These are phyloP conservation scores for Blechomonas ayalai DNA, from an alignment of 208 protist genomes.

Conservation along the genomic window DNA sequence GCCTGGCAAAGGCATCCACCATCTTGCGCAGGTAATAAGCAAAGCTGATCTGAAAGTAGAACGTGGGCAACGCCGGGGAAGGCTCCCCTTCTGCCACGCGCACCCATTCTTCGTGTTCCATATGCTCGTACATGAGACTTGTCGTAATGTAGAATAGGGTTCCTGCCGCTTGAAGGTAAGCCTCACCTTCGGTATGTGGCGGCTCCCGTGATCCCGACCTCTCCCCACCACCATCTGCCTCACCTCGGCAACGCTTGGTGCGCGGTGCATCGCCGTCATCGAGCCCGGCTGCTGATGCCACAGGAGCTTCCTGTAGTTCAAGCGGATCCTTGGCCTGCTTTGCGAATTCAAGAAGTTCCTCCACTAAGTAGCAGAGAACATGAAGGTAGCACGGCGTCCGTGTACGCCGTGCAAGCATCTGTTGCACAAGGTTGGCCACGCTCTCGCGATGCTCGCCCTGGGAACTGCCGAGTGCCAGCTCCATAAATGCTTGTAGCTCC, in stretches of 20 bases:
- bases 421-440: slow-evolving; percentile 5
- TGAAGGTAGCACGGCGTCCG: slow-evolving; percentile 30
- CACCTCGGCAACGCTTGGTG: neutral
- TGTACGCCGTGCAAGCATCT: slow-evolving; percentile 16
- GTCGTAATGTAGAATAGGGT: slow-evolving; percentile 15
- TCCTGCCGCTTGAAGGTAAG: slow-evolving; percentile 4
- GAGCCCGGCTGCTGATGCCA: neutral
- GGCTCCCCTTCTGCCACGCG: no score
- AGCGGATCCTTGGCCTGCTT: neutral
- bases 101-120: neutral
- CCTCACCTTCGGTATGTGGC: neutral
- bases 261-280: neutral
- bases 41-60: slow-evolving; percentile 13
- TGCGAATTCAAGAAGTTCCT: slow-evolving; percentile 7
- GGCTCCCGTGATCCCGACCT: no score
- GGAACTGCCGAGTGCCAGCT: slow-evolving; percentile 8
- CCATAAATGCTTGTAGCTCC: slow-evolving; percentile 15
- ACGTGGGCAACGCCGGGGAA: no score
- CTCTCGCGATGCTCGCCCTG: neutral
- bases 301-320: neutral
- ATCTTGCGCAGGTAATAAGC: slow-evolving; percentile 12
- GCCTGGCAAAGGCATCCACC: slow-evolving; percentile 4
- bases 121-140: slow-evolving; percentile 8
- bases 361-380: slow-evolving; percentile 10
- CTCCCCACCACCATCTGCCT: neutral